Percentiles rank a stretch among this genome's conserved stretches.
Conservation (phyloP, 805 yeast species). For the Spathaspora girioi region DNA sequence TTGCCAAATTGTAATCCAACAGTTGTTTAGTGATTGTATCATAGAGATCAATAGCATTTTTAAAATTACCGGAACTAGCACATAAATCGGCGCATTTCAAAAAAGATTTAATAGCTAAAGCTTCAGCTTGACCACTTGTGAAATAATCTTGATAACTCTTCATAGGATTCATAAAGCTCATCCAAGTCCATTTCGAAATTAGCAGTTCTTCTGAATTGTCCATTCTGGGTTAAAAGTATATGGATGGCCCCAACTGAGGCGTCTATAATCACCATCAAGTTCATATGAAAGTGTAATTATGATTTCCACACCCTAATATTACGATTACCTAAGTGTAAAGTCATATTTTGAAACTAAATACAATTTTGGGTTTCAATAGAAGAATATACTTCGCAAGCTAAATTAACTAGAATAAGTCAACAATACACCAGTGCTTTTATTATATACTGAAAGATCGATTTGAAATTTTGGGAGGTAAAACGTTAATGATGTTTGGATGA, state of each 20-base stretch:
- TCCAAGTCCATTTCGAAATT: constrained; percentile 90
- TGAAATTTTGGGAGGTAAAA: constrained; percentile 80
- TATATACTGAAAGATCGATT: constrained; percentile 94
- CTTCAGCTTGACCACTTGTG: constrained; percentile 87
- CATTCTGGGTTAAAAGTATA: constrained; percentile 74
- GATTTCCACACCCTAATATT: constrained; percentile 78
- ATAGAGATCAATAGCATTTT: constrained; percentile 71
- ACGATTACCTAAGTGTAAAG: constrained; percentile 78
- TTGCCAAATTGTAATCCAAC: constrained; percentile 67
- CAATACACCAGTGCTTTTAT: constrained; percentile 64
- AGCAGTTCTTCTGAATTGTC: constrained; percentile 96
- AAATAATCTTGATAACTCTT: constrained; percentile 90
- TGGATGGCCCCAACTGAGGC: constrained; percentile 74
- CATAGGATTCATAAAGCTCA: constrained; percentile 77
- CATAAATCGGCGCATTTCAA: constrained; percentile 86
- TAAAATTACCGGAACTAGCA: constrained; percentile 65
- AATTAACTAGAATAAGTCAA: constrained; percentile 66
- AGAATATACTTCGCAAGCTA: constrained; percentile 77
- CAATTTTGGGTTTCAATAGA: constrained; percentile 68
- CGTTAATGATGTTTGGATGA: constrained; percentile 76
- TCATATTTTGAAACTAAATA: constrained; percentile 65
- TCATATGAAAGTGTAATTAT: constrained; percentile 71
- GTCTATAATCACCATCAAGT: constrained; percentile 63
- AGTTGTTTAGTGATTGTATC: constrained; percentile 76
- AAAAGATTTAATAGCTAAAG: constrained; percentile 82